These are phyloP conservation scores for Talaromyces ruber DNA, from an alignment of 495 filamentous ascomycete genomes.

Conservation along the genomic window DNA sequence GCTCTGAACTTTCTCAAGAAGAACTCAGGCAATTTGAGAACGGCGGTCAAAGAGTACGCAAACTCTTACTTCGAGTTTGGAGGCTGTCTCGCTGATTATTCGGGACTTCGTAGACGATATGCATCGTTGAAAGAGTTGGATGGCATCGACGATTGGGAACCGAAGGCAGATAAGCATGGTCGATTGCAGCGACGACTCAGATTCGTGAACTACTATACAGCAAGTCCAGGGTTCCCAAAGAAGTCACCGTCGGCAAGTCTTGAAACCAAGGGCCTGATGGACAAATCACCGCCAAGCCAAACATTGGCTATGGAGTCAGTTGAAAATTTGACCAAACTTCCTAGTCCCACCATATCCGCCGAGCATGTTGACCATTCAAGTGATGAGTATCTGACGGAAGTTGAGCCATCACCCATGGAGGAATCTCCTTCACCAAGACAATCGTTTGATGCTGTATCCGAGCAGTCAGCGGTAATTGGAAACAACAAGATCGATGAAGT, in stretches of 20 bases:
- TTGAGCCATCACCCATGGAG: slow-evolving; percentile 1
- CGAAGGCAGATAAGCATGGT: slow-evolving; percentile 3
- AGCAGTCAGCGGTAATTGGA: not conserved
- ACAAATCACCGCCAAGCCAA: not conserved
- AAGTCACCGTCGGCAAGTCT: slow-evolving; percentile 12
- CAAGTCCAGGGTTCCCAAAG: slow-evolving; percentile 61
- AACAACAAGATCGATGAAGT: not conserved
- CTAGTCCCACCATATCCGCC: not conserved
- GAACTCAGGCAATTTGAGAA: slow-evolving; percentile 57
- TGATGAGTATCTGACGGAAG: not conserved
- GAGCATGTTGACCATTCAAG: not conserved
- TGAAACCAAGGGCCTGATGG: not conserved
- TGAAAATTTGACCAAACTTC: not conserved
- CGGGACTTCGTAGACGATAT: slow-evolving; percentile 62
- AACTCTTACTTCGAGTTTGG: slow-evolving; percentile 79
- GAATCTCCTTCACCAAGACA: not conserved
- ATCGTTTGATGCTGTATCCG: not conserved
- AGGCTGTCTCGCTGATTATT: slow-evolving; percentile 67
- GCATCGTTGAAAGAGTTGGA: slow-evolving; percentile 58
- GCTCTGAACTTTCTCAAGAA: slow-evolving; percentile 73
- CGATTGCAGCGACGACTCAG: slow-evolving; percentile 40
- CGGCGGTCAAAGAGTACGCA: slow-evolving; percentile 64
- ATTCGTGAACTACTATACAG: slow-evolving; percentile 88
- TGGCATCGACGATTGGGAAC: slow-evolving; percentile 41
- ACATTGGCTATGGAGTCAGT: not conserved